Evolutionary conservation across 345 rosid species (phyloP).

Genomic region (Eucalyptus leucophloia): DNA sequence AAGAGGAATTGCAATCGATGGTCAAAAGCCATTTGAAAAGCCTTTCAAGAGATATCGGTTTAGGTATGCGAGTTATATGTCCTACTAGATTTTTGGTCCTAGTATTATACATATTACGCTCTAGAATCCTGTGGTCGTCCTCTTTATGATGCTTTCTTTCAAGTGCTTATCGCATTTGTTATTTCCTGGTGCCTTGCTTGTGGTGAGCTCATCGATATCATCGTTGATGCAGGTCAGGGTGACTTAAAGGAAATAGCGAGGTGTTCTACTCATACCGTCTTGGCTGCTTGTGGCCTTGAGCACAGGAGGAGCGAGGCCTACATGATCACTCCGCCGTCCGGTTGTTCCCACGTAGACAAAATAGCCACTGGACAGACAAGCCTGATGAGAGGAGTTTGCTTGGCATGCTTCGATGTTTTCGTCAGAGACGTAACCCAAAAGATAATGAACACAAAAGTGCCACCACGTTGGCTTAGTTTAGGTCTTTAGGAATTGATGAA

Average conservation of each 20-base stretch:
- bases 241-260: slow-evolving; percentile 53
- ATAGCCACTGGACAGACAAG: slow-evolving; percentile 39
- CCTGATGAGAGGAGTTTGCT: slow-evolving; percentile 72
- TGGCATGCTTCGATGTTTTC: slow-evolving; percentile 75
- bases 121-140: neutral
- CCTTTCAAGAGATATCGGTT: slow-evolving; percentile 41
- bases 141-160: neutral
- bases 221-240: slow-evolving; percentile 32
- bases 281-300: slow-evolving; percentile 84
- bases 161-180: neutral
- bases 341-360: slow-evolving; percentile 44
- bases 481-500: slow-evolving; percentile 37
- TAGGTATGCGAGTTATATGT: slow-evolving; percentile 36
- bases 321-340: slow-evolving; percentile 31
- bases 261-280: slow-evolving; percentile 61
- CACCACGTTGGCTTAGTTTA: slow-evolving; percentile 60
- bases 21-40: slow-evolving; percentile 58
- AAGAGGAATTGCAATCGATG: slow-evolving; percentile 65
- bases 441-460: slow-evolving; percentile 60
- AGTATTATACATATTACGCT: neutral
- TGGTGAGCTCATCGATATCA: neutral
- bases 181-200: neutral
- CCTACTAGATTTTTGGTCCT: neutral
- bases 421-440: slow-evolving; percentile 74
- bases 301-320: slow-evolving; percentile 58